phyloP scores from a whole-genome alignment of 352 stramenopile genomes.

The Globisporangium parvum region DNA sequence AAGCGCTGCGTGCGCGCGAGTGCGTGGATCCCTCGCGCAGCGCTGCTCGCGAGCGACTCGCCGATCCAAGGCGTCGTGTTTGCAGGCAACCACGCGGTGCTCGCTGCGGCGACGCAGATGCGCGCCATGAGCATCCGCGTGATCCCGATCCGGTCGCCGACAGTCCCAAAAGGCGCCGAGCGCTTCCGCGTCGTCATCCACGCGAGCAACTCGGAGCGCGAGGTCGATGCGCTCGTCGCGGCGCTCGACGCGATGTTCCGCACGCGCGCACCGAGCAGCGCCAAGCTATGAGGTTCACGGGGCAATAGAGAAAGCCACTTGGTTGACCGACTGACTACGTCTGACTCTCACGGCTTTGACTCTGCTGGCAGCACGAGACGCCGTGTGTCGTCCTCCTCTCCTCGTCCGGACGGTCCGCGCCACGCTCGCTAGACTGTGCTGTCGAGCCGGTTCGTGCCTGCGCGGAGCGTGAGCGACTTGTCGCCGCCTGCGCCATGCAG shows the following conservation, averaged over 20 bases:
- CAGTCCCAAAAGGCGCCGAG: slow-evolving; percentile 91
- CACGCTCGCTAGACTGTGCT: slow-evolving; percentile 66
- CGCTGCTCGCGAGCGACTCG: slow-evolving; percentile 62
- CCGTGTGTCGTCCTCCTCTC: too few relatives aligned
- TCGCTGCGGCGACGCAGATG: slow-evolving; percentile 70
- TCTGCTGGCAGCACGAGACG: too few relatives aligned
- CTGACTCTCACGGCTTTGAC: too few relatives aligned
- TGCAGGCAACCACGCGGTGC: slow-evolving; percentile 85
- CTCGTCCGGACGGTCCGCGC: too few relatives aligned
- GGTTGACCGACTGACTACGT: too few relatives aligned
- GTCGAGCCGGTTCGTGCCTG: slow-evolving; percentile 49
- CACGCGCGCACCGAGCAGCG: not conserved
- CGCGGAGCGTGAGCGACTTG: slow-evolving; percentile 54
- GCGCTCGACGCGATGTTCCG: slow-evolving; percentile 46
- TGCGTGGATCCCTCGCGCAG: slow-evolving; percentile 31
- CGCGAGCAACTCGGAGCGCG: slow-evolving; percentile 86
- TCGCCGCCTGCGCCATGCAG: slow-evolving; percentile 15
- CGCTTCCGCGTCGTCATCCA: slow-evolving; percentile 96
- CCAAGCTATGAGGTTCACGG: too few relatives aligned
- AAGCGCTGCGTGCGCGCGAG: slow-evolving; percentile 35
- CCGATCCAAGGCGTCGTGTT: slow-evolving; percentile 95
- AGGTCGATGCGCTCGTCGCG: slow-evolving; percentile 76
- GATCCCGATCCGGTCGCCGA: slow-evolving; percentile 94
- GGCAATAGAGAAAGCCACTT: too few relatives aligned
- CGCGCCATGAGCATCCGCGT: slow-evolving; percentile 79